These are phyloP conservation scores for Solanum bukasovii DNA, from an alignment of 257 asterid species.

Conservation along the genomic window DNA sequence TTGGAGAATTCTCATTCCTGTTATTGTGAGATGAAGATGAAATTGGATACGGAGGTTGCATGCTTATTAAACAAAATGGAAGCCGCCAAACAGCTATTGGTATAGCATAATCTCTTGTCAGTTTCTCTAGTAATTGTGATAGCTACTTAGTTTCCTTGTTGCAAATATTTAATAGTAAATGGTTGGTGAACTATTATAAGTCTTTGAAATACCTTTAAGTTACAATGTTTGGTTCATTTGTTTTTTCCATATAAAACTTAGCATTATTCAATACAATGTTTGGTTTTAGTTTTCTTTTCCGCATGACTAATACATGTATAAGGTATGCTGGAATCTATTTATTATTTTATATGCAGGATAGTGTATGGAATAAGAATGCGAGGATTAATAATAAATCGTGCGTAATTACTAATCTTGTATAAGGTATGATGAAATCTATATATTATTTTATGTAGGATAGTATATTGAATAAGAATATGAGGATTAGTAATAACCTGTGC, in stretches of 20 bases:
- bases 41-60: conserved; percentile 83
- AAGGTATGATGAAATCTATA: too few relatives aligned
- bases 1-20: conserved; percentile 64
- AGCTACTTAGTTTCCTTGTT: background rate
- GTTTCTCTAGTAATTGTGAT: background rate
- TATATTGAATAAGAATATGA: too few relatives aligned
- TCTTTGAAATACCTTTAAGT: background rate
- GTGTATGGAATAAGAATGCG: background rate
- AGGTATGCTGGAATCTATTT: background rate
- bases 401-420: background rate
- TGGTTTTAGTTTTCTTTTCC: background rate
- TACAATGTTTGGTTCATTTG: background rate
- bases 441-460: too few relatives aligned
- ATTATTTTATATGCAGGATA: background rate
- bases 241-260: background rate
- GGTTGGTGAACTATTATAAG: background rate
- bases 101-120: conserved; percentile 10
- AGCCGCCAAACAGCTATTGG: conserved; percentile 64
- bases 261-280: background rate
- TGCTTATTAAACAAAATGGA: conserved; percentile 92
- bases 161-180: background rate
- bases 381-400: background rate
- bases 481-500: background rate
- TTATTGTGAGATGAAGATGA: conserved; percentile 73
- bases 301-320: background rate